A percentile compares a stretch with the other conserved stretches of the same genome.
Conservation (phyloP, 1,139 yeast genomes). For the Blastobotrys buckinghamii region DNA sequence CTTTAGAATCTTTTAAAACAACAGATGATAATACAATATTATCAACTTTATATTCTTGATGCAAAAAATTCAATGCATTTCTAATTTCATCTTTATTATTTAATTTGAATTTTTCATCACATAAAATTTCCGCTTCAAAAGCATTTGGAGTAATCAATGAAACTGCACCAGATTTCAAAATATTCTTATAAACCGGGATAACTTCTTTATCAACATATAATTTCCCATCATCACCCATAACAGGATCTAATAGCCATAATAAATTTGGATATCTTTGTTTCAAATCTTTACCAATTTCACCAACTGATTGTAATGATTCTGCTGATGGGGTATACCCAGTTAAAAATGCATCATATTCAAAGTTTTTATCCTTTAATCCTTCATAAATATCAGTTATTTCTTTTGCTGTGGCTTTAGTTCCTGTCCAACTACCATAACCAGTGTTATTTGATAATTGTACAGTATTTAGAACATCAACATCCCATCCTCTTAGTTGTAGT, state of each 20-base stretch:
- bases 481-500: slow-evolving; percentile 73
- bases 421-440: slow-evolving; percentile 55
- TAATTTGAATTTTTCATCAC: slow-evolving; percentile 44
- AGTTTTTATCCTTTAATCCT: slow-evolving; percentile 43
- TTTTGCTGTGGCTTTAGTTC: slow-evolving; percentile 39
- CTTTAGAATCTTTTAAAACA: slow-evolving; percentile 23
- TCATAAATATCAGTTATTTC: slow-evolving; percentile 40
- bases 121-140: slow-evolving; percentile 72
- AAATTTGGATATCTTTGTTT: slow-evolving; percentile 23
- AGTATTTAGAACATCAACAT: slow-evolving; percentile 74
- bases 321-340: slow-evolving; percentile 71
- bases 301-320: slow-evolving; percentile 45
- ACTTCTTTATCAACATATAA: slow-evolving; percentile 72
- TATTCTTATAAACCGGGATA: slow-evolving; percentile 55
- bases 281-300: slow-evolving; percentile 37
- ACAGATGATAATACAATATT: slow-evolving; percentile 69
- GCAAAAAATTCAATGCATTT: slow-evolving; percentile 45
- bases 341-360: slow-evolving; percentile 53
- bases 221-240: slow-evolving; percentile 86
- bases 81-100: slow-evolving; percentile 38
- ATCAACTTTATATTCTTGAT: slow-evolving; percentile 45
- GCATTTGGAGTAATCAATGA: slow-evolving; percentile 85
- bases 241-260: slow-evolving; percentile 80
- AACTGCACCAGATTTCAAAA: slow-evolving; percentile 48
- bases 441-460: slow-evolving; percentile 82